phyloP scores from a whole-genome alignment of 257 asterid species.

The Hygrophila difformis region DNA sequence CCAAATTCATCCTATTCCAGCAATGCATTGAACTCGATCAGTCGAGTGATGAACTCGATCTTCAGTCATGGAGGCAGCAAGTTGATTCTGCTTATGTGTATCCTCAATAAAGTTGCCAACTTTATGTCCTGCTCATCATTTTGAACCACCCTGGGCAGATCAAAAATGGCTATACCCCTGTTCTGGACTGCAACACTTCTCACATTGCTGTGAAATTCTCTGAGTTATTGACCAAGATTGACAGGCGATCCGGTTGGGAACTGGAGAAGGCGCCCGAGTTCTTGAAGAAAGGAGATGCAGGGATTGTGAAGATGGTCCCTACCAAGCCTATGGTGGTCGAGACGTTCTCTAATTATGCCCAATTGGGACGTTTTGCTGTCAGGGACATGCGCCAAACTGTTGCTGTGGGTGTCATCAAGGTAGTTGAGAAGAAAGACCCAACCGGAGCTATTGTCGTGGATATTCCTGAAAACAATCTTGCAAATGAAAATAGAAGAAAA shows the following conservation, averaged over 20 bases:
- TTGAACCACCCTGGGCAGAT: constrained; percentile 29
- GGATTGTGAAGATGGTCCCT: neutral
- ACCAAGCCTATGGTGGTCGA: neutral
- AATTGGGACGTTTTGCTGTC: neutral
- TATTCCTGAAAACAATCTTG: no score
- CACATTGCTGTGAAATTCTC: constrained; percentile 35
- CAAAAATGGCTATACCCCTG: constrained; percentile 47
- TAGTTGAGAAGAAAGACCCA: constrained; percentile 47
- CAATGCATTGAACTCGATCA: no score
- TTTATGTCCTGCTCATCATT: neutral
- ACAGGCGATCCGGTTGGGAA: neutral
- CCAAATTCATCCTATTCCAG: no score
- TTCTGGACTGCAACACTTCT: constrained; percentile 44
- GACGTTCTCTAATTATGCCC: neutral
- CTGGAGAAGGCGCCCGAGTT: constrained; percentile 30
- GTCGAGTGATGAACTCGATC: no score
- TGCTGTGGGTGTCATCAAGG: constrained; percentile 18
- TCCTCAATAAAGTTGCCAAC: neutral
- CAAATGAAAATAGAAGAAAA: no score
- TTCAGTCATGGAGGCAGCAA: no score
- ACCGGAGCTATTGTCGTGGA: constrained; percentile 45
- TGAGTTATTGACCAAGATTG: neutral
- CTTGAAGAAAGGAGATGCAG: neutral
- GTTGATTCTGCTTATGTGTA: no score
- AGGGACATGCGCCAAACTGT: neutral